These are phyloP conservation scores for Begonia peltatifolia DNA, from an alignment of 306 rosid genomes.

Conservation along the genomic window DNA sequence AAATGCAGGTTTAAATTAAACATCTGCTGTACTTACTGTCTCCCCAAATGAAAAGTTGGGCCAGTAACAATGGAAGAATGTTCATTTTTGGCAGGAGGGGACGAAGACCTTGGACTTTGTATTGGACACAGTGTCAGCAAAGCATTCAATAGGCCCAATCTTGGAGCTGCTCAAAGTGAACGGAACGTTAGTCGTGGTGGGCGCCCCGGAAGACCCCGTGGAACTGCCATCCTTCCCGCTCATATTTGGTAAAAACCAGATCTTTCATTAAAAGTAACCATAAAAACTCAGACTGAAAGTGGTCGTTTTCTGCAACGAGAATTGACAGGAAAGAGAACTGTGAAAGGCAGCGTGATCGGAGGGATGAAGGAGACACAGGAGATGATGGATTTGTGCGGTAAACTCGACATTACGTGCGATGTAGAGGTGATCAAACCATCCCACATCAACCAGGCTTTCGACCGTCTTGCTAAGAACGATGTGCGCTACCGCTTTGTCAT, in stretches of 20 bases:
- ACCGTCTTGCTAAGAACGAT: conserved; percentile 37
- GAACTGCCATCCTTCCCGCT: conserved; percentile 49
- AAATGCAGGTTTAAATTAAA: conserved; percentile 28
- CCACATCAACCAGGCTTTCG: conserved; percentile 32
- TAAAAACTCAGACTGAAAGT: neutral
- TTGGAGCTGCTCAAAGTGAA: conserved; percentile 57
- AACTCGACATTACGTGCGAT: conserved; percentile 47
- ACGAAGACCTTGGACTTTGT: conserved; percentile 39
- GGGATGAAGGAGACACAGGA: conserved; percentile 55
- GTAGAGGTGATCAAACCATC: conserved; percentile 34
- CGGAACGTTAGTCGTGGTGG: conserved; percentile 42
- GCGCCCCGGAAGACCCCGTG: conserved; percentile 55
- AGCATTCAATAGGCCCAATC: conserved; percentile 32
- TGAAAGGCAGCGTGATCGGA: conserved; percentile 71
- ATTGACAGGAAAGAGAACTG: conserved; percentile 38
- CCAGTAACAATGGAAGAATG: neutral
- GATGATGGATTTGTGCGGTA: conserved; percentile 52
- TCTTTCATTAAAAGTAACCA: neutral
- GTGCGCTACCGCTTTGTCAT: conserved; percentile 63
- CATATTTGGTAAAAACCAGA: conserved; percentile 34
- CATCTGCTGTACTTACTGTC: neutral
- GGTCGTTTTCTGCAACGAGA: neutral
- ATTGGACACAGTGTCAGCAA: conserved; percentile 48
- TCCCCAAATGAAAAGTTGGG: neutral
- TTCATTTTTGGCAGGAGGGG: conserved; percentile 9